Base-by-base conservation (phyloP, 2,329 filamentous ascomycete genomes). In the Myriosclerotinia duriaeana region DNA sequence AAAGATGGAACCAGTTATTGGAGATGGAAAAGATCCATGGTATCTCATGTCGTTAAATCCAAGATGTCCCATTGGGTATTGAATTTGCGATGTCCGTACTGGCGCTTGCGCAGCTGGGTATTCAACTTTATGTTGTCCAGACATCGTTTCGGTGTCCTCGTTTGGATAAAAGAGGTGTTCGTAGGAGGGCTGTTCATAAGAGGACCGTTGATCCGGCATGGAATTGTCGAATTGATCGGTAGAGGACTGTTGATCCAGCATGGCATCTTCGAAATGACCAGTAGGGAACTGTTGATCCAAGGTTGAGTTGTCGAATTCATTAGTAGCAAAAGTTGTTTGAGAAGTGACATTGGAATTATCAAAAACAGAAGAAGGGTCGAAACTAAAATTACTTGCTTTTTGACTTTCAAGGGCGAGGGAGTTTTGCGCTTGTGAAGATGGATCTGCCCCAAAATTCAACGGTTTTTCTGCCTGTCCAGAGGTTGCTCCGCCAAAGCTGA, bases 331-430 rank as follows among this genome's bases (percentile, higher is more conserved):
- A 34, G 30, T 20, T 38, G 30, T 60, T 26, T 38, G 20, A 34
- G 36, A 26, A 53, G 14, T 44, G 55, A 26, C 17, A 59, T 53
- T 52, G 56, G 11, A 64, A 48, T 36, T 34, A 60, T 22, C 20
- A 46, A 22, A 30, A 38, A 38, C 34, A 36, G 8, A 38, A 36
- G 8, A 38, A 44, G 53, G 34, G 26, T 53, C 44, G 48, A 20
- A 55, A 64, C 44, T 36, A 44, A 40, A n/a, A 52, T 30, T 60
- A 65, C 64, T 65, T 65, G 64, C 64, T 60, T 46, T 62, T 53
- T 62, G 36, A 20, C 50, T 65, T 60, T 65, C 64, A 26, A 17
- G 5, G 36, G 64, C 26, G 44, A 65, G 40, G 22, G 46, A n/a
- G 60, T 38, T 65, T 50, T 46, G 62, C 22, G 53, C n/a, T n/a